phyloP scores from a whole-genome alignment of 202 grass and related monocot species.

The Hordeum pubiflorum region DNA sequence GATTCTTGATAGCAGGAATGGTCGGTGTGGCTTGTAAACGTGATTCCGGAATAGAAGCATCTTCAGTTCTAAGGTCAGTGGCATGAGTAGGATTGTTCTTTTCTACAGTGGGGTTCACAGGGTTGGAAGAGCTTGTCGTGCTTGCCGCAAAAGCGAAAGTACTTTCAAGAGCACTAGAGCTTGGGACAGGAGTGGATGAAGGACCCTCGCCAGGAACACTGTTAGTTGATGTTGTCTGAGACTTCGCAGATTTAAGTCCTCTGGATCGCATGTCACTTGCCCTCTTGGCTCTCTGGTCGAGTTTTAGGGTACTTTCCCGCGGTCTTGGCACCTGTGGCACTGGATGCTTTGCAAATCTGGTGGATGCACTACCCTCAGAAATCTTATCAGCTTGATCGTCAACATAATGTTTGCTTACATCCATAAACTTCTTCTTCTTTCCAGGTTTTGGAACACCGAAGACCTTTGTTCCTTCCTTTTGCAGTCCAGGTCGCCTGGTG shows the following conservation, averaged over 20 bases:
- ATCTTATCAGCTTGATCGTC: conserved; percentile 52
- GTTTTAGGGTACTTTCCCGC: conserved; percentile 42
- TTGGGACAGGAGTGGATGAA: conserved; percentile 16
- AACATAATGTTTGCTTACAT: conserved; percentile 93
- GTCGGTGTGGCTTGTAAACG: conserved; percentile 23
- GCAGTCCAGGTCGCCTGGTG: conserved; percentile 60
- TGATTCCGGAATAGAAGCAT: conserved; percentile 25
- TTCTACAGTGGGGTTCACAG: conserved; percentile 13
- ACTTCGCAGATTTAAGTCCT: conserved; percentile 48
- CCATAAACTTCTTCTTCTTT: conserved; percentile 98
- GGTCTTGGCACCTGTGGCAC: conserved; percentile 46
- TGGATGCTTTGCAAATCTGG: conserved; percentile 51
- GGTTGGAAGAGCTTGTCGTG: conserved; percentile 18
- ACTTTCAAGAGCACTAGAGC: conserved; percentile 35
- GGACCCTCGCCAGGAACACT: conserved; percentile 28
- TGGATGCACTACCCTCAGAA: conserved; percentile 39
- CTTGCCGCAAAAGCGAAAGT: conserved; percentile 25
- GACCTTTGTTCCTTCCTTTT: conserved; percentile 93
- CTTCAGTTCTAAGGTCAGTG: conserved; percentile 27
- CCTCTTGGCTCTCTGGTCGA: conserved; percentile 49
- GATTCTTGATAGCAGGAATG: conserved; percentile 36
- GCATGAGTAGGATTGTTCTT: conserved; percentile 26
- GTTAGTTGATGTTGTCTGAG: conserved; percentile 36
- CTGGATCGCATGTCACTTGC: conserved; percentile 42
- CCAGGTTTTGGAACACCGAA: conserved; percentile 96